Evolutionary conservation across 768 basidiomycete genomes (phyloP), one percentile per base, ranked within the genome.

Genomic region (Podaxis sp.): DNA sequence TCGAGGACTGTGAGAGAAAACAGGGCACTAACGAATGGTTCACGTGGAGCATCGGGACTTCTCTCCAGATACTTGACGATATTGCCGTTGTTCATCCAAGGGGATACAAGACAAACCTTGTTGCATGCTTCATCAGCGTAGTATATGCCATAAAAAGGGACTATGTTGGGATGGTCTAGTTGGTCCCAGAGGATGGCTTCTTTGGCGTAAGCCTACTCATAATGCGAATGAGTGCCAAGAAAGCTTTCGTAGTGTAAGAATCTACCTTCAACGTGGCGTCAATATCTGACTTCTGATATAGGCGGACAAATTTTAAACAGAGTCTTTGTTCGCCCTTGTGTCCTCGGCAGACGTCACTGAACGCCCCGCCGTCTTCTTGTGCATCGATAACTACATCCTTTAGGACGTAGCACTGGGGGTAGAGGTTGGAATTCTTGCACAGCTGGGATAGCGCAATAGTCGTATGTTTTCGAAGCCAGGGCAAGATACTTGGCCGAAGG

Each of bases 321-420:
- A 74, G 48, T 3, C 3, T 24, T 36, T 66, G 65, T 10, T 66
- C 69, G 1, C 64, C 60, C 41, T 67, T 65, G 12, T 46, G 8
- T 1, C 71, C 71, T 58, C 56, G 70, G 64, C 69, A 72, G 15
- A 75, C 68, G 12, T 75, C 74, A 4, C 70, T 66, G 58, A 73
- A 75, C 20, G 65, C 58, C 2, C 74, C 74, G 24, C 64, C 56
- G 0, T 68, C 60, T 2, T 65, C 57, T 1, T 67, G 62, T 13
- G 15, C 46, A 4, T 66, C 65, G 0, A 64, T 50, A 13, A 64
- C 36, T 8, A 72, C 60, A 10, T 64, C 69, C 28, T 52, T 58
- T 13, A 72, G 63, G 3, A 66, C 40, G 30, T 75, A 68, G 40
- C 71, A 72, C 5, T 69, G 62, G 10, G 76, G 76, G 51, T 72